phyloP scores from a whole-genome alignment of 208 protist genomes.

The Acanthamoeba healyi region DNA sequence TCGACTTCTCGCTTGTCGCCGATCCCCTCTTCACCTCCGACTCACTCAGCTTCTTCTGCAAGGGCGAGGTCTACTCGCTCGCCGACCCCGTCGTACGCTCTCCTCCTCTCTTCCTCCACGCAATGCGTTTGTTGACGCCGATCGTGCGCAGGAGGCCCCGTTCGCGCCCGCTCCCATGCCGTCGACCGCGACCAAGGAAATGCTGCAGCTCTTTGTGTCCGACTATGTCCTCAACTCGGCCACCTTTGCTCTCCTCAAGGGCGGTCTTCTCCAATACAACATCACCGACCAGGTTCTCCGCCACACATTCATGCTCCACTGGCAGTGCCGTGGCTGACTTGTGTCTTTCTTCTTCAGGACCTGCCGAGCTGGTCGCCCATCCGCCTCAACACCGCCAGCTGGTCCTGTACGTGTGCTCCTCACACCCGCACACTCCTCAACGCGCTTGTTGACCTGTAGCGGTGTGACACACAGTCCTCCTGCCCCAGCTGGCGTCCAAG shows the following conservation, averaged over 20 bases:
- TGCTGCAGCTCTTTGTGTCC: constrained; percentile 1
- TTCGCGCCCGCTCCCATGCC: constrained; percentile 6
- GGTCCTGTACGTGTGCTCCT: constrained; percentile 8
- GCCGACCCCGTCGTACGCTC: background rate
- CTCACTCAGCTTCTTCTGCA: background rate
- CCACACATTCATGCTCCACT: background rate
- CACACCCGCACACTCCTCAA: too few species aligned
- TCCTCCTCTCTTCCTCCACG: too few species aligned
- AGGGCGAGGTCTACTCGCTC: background rate
- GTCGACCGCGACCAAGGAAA: background rate
- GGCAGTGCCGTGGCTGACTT: background rate
- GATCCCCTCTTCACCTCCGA: background rate
- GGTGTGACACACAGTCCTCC: background rate
- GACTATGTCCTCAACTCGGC: constrained; percentile 49
- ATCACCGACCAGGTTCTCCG: constrained; percentile 28
- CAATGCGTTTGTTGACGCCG: too few species aligned
- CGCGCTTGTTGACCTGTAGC: too few species aligned
- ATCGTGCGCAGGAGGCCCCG: background rate
- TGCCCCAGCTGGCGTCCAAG: constrained; percentile 28
- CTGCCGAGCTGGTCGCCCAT: constrained; percentile 13
- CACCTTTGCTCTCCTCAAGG: background rate
- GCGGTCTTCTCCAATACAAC: constrained; percentile 2
- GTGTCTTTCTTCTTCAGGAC: background rate
- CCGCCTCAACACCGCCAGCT: constrained; percentile 38
- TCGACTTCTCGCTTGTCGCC: background rate